phyloP scores from a whole-genome alignment of 345 rosid genomes.

The Eucalyptus pumila region DNA sequence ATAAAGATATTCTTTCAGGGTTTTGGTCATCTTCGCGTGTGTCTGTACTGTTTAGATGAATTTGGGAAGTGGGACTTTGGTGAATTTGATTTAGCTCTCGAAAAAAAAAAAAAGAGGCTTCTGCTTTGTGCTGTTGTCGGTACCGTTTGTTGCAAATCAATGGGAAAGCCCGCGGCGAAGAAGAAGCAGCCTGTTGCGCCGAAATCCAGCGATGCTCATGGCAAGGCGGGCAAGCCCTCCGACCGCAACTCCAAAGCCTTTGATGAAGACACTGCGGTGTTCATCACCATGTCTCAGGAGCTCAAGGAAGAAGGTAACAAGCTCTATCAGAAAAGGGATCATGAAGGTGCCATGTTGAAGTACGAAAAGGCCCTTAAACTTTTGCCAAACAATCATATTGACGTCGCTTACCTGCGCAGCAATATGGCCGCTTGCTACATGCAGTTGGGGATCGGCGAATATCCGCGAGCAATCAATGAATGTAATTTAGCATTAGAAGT shows the following conservation, averaged over 20 bases:
- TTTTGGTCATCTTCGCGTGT: neutral
- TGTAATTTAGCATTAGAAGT: constrained; percentile 84
- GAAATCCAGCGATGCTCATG: constrained; percentile 6
- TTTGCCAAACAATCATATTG: constrained; percentile 69
- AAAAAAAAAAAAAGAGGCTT: neutral
- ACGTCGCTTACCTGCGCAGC: constrained; percentile 66
- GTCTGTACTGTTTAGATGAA: neutral
- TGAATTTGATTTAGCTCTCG: neutral
- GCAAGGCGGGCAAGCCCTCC: constrained; percentile 26
- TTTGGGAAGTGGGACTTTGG: neutral
- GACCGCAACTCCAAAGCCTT: constrained; percentile 60
- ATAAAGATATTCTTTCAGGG: neutral
- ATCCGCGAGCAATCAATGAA: constrained; percentile 81
- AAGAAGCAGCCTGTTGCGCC: constrained; percentile 46
- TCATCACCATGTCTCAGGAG: constrained; percentile 83
- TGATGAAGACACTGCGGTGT: constrained; percentile 88
- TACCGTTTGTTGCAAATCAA: neutral
- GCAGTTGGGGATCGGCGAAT: constrained; percentile 96
- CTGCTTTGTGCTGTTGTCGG: neutral
- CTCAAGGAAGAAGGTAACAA: constrained; percentile 96
- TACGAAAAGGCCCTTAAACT: constrained; percentile 90
- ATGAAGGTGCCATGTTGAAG: constrained; percentile 94
- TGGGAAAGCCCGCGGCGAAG: constrained; percentile 96
- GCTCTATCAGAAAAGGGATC: constrained; percentile 74
- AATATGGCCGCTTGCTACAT: constrained; percentile 93